Evolutionary conservation across 345 rosid species (phyloP).

Genomic region (Alliaria petiolata): DNA sequence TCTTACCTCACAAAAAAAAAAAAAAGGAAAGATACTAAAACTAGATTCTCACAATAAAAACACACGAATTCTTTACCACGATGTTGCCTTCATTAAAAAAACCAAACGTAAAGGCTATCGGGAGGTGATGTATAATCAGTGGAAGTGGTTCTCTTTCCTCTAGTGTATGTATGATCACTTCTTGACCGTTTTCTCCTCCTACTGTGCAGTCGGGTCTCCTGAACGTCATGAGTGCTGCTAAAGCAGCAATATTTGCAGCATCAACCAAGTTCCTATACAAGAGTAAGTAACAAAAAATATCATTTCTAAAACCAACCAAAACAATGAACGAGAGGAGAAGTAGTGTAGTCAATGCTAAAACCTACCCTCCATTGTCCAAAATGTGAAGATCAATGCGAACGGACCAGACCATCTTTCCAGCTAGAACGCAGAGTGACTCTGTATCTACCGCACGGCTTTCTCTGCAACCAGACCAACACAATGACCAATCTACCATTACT

Average conservation of each 20-base stretch:
- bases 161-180: slow-evolving; percentile 74
- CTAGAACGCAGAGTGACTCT: slow-evolving; percentile 89
- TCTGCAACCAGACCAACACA: slow-evolving; percentile 54
- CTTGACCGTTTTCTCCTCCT: slow-evolving; percentile 77
- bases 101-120: slow-evolving; percentile 89
- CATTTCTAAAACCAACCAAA: too few species aligned
- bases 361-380: slow-evolving; percentile 95
- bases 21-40: not conserved
- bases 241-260: slow-evolving; percentile 95
- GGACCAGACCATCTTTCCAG: slow-evolving; percentile 94
- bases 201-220: slow-evolving; percentile 90
- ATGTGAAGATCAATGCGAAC: slow-evolving; percentile 89
- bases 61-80: slow-evolving; percentile 44
- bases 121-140: slow-evolving; percentile 91
- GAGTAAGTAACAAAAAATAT: too few species aligned
- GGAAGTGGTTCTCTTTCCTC: slow-evolving; percentile 92
- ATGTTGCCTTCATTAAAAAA: slow-evolving; percentile 58
- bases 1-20: not conserved
- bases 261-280: slow-evolving; percentile 73
- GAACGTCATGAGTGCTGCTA: slow-evolving; percentile 79
- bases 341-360: not conserved
- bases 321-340: not conserved
- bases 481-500: not conserved
- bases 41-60: not conserved
- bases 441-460: slow-evolving; percentile 97